These are phyloP conservation scores for Cydonia oblonga DNA, from an alignment of 331 rosid genomes.

Conservation along the genomic window DNA sequence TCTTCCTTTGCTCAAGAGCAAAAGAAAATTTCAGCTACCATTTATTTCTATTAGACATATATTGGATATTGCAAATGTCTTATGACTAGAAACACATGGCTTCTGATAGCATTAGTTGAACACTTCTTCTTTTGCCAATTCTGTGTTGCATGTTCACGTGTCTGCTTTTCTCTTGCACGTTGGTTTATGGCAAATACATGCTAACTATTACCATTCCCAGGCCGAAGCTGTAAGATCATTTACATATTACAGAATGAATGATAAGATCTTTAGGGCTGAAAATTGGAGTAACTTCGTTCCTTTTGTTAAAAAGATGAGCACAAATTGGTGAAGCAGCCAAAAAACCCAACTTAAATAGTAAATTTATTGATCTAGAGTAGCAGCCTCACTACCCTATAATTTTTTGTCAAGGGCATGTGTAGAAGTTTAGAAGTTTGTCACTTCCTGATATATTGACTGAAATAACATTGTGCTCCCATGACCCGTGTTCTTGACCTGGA, in stretches of 20 bases:
- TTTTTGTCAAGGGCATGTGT: neutral
- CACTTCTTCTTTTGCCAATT: neutral
- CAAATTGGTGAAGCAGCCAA: neutral
- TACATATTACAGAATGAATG: too few relatives aligned
- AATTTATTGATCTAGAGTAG: neutral
- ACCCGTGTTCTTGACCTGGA: too few relatives aligned
- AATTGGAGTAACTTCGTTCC: conserved; percentile 5
- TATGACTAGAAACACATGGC: neutral
- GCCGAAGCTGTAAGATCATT: too few relatives aligned
- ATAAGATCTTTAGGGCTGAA: too few relatives aligned
- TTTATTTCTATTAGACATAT: neutral
- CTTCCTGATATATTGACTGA: too few relatives aligned
- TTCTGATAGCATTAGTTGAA: neutral
- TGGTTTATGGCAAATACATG: conserved; percentile 25
- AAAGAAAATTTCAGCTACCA: neutral
- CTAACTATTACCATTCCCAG: conserved; percentile 16
- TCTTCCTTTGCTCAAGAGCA: neutral
- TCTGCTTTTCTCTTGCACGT: conserved; percentile 5
- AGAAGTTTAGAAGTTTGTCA: too few relatives aligned
- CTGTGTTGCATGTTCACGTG: neutral
- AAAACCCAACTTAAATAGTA: neutral
- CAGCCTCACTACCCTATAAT: neutral
- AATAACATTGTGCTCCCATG: too few relatives aligned
- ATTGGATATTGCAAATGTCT: neutral
- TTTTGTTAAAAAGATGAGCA: conserved; percentile 19